Conservation (phyloP, 306 rosid species). For the Quercus glauca region DNA sequence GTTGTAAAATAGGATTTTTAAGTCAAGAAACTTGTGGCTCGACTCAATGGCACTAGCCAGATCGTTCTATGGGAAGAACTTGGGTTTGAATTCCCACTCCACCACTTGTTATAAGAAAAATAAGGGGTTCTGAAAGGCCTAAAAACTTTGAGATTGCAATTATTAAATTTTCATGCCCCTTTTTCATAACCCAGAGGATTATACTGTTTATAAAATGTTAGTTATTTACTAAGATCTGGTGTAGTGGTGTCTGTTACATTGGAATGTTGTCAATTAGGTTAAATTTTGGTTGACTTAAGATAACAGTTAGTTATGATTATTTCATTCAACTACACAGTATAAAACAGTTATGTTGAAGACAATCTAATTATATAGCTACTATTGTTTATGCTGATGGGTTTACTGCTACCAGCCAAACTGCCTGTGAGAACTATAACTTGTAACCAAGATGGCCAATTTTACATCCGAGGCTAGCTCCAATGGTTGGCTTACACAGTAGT, state of each 20-base stretch:
- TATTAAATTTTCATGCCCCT: not conserved
- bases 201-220: not conserved
- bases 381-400: not conserved
- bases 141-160: not conserved
- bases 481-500: not conserved
- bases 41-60: no score
- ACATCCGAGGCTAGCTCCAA: not conserved
- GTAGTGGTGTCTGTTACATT: not conserved
- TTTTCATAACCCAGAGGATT: not conserved
- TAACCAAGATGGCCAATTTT: not conserved
- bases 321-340: not conserved
- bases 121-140: not conserved
- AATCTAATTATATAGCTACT: not conserved
- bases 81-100: no score
- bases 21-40: no score
- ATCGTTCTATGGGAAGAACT: no score
- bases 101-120: not conserved
- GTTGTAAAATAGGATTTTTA: no score
- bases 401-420: not conserved
- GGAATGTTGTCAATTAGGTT: not conserved
- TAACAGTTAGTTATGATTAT: not conserved
- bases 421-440: not conserved
- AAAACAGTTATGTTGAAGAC: not conserved
- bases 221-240: not conserved
- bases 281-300: not conserved